Conservation (phyloP, 1,284 basidiomycete species). For the Tylopilus sp. region DNA sequence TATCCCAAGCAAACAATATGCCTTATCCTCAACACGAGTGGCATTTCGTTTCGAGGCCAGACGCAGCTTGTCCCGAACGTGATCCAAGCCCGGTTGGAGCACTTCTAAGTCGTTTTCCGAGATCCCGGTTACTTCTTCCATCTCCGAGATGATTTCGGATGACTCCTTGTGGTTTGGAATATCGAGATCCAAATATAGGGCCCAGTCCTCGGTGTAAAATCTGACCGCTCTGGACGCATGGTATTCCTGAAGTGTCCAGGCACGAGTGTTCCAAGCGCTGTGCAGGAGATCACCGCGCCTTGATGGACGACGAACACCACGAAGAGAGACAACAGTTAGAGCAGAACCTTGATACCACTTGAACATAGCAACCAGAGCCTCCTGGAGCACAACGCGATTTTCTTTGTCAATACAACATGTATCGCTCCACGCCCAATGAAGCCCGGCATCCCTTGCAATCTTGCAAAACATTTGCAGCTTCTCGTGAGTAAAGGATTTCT, state of each 20-base stretch:
- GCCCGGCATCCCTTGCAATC: conserved; percentile 1
- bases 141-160: neutral
- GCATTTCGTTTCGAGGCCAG: conserved; percentile 7
- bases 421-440: conserved; percentile 14
- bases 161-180: conserved; percentile 11
- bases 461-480: conserved; percentile 9
- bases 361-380: conserved; percentile 17
- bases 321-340: conserved; percentile 7
- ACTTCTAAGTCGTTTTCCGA: neutral
- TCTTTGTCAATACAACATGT: conserved; percentile 10
- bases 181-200: conserved; percentile 3
- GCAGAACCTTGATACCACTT: conserved; percentile 15
- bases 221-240: neutral
- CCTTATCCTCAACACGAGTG: neutral
- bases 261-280: conserved; percentile 16
- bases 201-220: conserved; percentile 7
- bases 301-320: conserved; percentile 7
- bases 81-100: conserved; percentile 1
- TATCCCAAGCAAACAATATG: neutral
- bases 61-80: conserved; percentile 3
- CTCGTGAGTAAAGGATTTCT: conserved; percentile 13
- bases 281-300: conserved; percentile 7
- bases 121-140: conserved; percentile 3
- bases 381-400: conserved; percentile 4
- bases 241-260: conserved; percentile 3